These are phyloP conservation scores for Aspergillus calidoustus DNA, from an alignment of 2,329 filamentous ascomycete species.

Conservation along the genomic window DNA sequence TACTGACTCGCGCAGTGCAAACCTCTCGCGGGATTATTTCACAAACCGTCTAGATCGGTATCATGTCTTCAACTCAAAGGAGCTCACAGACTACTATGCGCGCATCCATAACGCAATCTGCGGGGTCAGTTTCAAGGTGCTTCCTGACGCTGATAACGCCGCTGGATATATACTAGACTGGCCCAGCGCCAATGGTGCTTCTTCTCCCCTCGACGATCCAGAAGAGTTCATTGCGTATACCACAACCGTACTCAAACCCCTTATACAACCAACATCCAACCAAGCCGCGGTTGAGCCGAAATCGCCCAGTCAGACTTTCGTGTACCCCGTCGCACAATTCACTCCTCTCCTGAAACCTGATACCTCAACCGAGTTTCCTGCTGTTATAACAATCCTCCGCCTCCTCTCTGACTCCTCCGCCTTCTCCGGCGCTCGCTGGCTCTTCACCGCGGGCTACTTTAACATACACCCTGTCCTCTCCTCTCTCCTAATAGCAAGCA, in stretches of 20 bases:
- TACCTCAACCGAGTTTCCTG: slow-evolving; percentile 85
- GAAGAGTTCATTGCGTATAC: slow-evolving; percentile 71
- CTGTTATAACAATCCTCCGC: slow-evolving; percentile 74
- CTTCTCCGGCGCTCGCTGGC: slow-evolving; percentile 78
- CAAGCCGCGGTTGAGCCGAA: slow-evolving; percentile 36
- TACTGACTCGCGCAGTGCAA: slow-evolving; percentile 61
- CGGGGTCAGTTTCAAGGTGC: slow-evolving; percentile 79
- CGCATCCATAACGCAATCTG: slow-evolving; percentile 76
- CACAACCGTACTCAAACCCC: slow-evolving; percentile 66
- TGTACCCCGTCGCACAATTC: slow-evolving; percentile 88
- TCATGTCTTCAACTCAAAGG: slow-evolving; percentile 80
- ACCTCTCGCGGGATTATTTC: slow-evolving; percentile 92
- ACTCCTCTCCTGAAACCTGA: slow-evolving; percentile 80
- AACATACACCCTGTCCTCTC: slow-evolving; percentile 90
- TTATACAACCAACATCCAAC: slow-evolving; percentile 62
- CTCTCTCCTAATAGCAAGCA: slow-evolving; percentile 74
- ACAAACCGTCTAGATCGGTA: slow-evolving; percentile 95
- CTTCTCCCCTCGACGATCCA: slow-evolving; percentile 74
- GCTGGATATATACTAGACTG: slow-evolving; percentile 66
- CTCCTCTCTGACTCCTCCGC: slow-evolving; percentile 64
- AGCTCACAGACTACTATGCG: slow-evolving; percentile 81
- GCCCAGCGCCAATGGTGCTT: slow-evolving; percentile 74
- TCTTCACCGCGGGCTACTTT: slow-evolving; percentile 97
- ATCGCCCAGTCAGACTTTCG: slow-evolving; percentile 65
- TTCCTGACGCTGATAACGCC: slow-evolving; percentile 55